Percentiles rank a stretch among this genome's conserved stretches.
Conservation (phyloP, 2,329 filamentous ascomycete genomes). For the Epichloe elymi region DNA sequence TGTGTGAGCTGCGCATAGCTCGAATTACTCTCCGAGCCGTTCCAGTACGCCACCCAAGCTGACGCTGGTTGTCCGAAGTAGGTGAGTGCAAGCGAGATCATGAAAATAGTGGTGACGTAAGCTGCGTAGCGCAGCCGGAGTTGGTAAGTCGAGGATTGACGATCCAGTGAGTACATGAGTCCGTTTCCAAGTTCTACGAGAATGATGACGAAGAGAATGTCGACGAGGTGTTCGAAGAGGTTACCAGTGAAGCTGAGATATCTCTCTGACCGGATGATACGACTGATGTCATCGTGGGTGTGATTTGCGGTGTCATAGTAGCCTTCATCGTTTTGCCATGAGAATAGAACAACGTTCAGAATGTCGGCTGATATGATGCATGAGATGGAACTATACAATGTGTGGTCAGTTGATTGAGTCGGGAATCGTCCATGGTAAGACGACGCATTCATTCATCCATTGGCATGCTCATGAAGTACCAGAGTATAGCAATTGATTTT, state of each 20-base stretch:
- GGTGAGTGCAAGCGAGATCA: background rate
- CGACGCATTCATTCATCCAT: too few relatives aligned
- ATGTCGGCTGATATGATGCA: constrained; percentile 5
- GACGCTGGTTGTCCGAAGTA: constrained; percentile 6
- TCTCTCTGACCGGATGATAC: constrained; percentile 4
- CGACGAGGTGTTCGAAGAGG: constrained; percentile 5
- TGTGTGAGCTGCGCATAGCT: constrained; percentile 6
- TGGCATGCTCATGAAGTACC: too few relatives aligned
- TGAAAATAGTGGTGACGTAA: background rate
- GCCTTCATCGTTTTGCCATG: constrained; percentile 6
- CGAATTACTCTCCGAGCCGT: constrained; percentile 5
- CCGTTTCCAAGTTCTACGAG: constrained; percentile 6
- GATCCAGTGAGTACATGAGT: constrained; percentile 3
- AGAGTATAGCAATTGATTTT: background rate
- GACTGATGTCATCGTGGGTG: constrained; percentile 5
- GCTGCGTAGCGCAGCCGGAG: constrained; percentile 1
- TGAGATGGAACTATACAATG: constrained; percentile 2
- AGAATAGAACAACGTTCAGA: constrained; percentile 4
- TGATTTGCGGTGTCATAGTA: constrained; percentile 5
- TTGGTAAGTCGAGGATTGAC: constrained; percentile 3
- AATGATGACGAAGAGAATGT: constrained; percentile 2
- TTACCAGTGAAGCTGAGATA: constrained; percentile 7
- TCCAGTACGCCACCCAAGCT: constrained; percentile 6
- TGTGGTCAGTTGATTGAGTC: background rate
- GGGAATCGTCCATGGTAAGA: too few relatives aligned